Base-by-base conservation (phyloP, 2,329 filamentous ascomycete species). In the Coleophoma cylindrospora region DNA sequence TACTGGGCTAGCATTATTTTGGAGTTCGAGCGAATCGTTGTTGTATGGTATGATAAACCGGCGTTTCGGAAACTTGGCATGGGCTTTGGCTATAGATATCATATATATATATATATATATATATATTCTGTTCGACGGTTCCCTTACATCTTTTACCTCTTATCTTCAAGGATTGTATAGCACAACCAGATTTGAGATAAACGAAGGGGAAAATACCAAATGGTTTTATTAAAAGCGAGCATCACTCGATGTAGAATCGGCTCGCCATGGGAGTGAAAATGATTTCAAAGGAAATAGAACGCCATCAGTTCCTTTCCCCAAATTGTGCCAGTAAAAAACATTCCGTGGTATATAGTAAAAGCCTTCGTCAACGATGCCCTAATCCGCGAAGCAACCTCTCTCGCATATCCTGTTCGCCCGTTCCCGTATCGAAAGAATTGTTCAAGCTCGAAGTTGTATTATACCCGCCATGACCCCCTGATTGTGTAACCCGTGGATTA, bases 311-410 rank as follows among this genome's bases (percentile, higher is more conserved):
- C 27, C 27, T 27, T 27, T 27, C 27, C 27, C 27, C 6, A 27
- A 27, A 27, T 27, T 27, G 27, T 27, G 27, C 9, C 27, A 27
- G 27, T 5, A 19, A 27, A 27, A 27, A 27, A 27, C 27, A 27
- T 27, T 27, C 27, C 27, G 27, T 22, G 36, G 34, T 14, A 22
- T 34, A 47, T 38, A 27, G 27, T 27, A 27, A 27, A 27, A 27
- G 9, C 7, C 27, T 27, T 10, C 4, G 27, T 48, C 53, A 58
- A 43, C 54, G 53, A 47, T 57, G 53, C n/a, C 57, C 57, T 32
- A 61, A 44, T 32, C 56, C 56, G 19, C 59, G 49, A 19, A 63
- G 34, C 32, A 63, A 40, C 12, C 54, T 55, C 38, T 63, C 59
- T 10, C 59, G 34, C 50, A 63, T 54, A 9, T 63, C 59, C 17